Percentiles rank a stretch among this genome's conserved stretches.
These are phyloP conservation scores for Diaporthe caulivora DNA, from an alignment of 2,329 filamentous ascomycete species.

Conservation along the genomic window DNA sequence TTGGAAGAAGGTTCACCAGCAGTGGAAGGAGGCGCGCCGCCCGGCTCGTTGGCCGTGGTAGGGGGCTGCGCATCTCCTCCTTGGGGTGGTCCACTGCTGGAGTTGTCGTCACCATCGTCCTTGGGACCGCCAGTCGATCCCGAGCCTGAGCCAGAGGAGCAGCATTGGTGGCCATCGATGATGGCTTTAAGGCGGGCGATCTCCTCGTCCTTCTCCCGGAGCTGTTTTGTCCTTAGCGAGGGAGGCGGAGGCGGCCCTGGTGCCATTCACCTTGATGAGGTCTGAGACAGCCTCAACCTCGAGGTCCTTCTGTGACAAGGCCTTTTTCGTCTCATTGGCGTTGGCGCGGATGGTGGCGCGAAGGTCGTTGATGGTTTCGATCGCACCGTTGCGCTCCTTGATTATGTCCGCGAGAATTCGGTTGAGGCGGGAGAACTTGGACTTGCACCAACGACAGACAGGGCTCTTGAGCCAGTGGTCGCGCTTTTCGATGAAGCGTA, in stretches of 20 bases:
- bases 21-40: conserved; percentile 21
- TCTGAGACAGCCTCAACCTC: background rate
- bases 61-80: conserved; percentile 24
- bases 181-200: background rate
- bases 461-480: background rate
- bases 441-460: background rate
- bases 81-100: background rate
- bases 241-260: background rate
- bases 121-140: background rate
- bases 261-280: background rate
- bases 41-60: background rate
- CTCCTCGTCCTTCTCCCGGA: background rate
- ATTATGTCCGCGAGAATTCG: background rate
- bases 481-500: background rate
- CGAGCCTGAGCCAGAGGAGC: background rate
- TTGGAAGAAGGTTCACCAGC: background rate
- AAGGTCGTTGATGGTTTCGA: background rate
- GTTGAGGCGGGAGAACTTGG: background rate
- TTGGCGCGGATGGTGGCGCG: background rate
- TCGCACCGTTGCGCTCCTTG: background rate
- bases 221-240: background rate
- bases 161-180: background rate
- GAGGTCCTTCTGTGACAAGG: background rate
- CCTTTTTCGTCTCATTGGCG: too few species aligned
- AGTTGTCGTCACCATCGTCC: background rate